phyloP scores from a whole-genome alignment of 345 rosid species.

The Draba incana region DNA sequence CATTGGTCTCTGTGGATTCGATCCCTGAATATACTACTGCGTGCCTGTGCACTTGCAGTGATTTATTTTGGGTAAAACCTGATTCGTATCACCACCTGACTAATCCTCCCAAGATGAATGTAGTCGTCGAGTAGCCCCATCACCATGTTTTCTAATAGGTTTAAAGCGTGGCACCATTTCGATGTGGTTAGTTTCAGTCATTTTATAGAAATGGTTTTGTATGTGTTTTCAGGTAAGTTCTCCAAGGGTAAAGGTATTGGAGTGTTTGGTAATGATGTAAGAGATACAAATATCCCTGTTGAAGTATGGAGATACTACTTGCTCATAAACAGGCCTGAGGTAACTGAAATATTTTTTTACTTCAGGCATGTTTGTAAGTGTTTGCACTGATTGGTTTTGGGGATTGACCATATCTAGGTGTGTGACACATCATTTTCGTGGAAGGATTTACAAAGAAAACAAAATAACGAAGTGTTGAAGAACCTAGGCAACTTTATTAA shows the following conservation, averaged over 20 bases:
- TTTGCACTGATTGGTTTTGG: constrained; percentile 24
- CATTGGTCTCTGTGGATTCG: no score
- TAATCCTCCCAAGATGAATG: no score
- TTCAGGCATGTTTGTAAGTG: constrained; percentile 7
- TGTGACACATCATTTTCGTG: constrained; percentile 68
- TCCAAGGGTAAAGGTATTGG: constrained; percentile 97
- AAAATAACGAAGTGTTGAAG: constrained; percentile 55
- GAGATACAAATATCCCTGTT: constrained; percentile 86
- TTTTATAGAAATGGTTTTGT: constrained; percentile 12
- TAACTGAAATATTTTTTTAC: constrained; percentile 35
- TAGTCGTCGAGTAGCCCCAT: no score
- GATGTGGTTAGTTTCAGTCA: neutral
- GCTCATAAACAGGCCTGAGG: constrained; percentile 95
- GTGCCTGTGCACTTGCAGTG: no score
- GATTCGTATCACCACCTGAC: no score
- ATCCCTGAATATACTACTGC: no score
- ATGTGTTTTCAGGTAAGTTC: constrained; percentile 73
- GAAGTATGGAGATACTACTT: constrained; percentile 99
- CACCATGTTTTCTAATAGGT: no score
- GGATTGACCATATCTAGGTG: constrained; percentile 36
- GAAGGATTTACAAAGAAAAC: constrained; percentile 70
- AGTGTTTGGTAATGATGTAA: constrained; percentile 95
- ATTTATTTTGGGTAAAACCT: no score
- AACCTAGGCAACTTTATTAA: constrained; percentile 69
- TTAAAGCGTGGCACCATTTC: no score